Conservation (phyloP, 2,329 filamentous ascomycete species). For the Daldinia sp. region DNA sequence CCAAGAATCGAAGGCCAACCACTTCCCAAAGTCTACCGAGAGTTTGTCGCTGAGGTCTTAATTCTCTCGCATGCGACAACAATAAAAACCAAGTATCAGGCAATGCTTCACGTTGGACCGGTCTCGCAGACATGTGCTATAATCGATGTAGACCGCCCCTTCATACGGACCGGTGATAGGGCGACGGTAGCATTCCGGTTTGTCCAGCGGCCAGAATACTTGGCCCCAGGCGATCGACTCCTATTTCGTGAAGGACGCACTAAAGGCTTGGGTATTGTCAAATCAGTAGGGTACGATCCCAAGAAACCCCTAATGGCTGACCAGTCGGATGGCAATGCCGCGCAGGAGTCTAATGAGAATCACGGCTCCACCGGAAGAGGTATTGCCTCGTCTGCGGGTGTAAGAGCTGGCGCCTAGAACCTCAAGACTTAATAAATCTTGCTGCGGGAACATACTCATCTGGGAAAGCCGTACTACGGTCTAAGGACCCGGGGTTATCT, state of each 20-base stretch:
- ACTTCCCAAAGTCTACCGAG: slow-evolving; percentile 75
- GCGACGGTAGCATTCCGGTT: slow-evolving; percentile 95
- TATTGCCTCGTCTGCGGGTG: slow-evolving; percentile 31
- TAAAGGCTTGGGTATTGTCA: slow-evolving; percentile 95
- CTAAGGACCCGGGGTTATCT: background rate
- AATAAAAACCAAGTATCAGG: slow-evolving; percentile 96
- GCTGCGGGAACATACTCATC: background rate
- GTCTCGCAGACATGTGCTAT: slow-evolving; percentile 97
- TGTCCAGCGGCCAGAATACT: slow-evolving; percentile 91
- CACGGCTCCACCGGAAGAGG: slow-evolving; percentile 37
- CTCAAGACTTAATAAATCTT: background rate
- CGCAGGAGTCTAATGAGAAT: slow-evolving; percentile 19
- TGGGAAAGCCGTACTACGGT: background rate
- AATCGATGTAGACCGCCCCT: slow-evolving; percentile 96
- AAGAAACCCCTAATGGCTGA: slow-evolving; percentile 56
- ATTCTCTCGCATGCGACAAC: slow-evolving; percentile 97
- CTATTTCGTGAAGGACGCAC: slow-evolving; percentile 95
- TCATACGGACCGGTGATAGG: slow-evolving; percentile 94
- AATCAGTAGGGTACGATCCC: slow-evolving; percentile 87
- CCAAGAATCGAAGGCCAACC: slow-evolving; percentile 82
- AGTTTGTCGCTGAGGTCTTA: slow-evolving; percentile 88
- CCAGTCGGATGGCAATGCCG: slow-evolving; percentile 31
- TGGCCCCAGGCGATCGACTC: slow-evolving; percentile 87
- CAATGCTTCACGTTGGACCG: slow-evolving; percentile 96
- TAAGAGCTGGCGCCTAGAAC: slow-evolving; percentile 41